phyloP scores from a whole-genome alignment of 2,329 filamentous ascomycete species.

The Cryphonectria japonica region DNA sequence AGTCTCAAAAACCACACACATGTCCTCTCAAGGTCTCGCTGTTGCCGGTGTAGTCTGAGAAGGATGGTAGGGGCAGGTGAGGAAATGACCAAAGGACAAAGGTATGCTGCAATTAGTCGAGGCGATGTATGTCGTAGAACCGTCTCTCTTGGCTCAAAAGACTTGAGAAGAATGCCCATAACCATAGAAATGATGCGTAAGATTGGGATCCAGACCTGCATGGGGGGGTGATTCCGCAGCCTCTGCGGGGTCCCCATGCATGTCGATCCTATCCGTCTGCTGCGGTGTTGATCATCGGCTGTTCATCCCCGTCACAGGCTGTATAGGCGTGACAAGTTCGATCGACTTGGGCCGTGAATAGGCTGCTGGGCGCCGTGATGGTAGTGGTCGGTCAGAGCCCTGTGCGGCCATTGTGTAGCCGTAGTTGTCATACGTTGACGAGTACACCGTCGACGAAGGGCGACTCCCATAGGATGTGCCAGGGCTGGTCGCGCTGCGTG shows the following conservation, averaged over 20 bases:
- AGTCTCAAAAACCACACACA: background rate
- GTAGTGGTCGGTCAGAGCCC: constrained; percentile 58
- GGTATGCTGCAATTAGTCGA: constrained; percentile 5
- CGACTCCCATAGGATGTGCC: constrained; percentile 54
- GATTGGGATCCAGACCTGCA: background rate
- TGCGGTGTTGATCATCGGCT: background rate
- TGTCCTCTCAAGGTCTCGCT: background rate
- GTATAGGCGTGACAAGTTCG: constrained; percentile 65
- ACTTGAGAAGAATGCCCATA: constrained; percentile 21
- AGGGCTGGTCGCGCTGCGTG: constrained; percentile 55
- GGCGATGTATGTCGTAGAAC: background rate
- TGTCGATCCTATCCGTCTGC: constrained; percentile 2
- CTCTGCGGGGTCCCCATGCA: background rate
- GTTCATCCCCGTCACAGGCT: constrained; percentile 40
- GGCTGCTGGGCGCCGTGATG: constrained; percentile 56
- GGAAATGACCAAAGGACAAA: constrained; percentile 3
- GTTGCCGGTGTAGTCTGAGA: background rate
- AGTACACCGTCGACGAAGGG: constrained; percentile 47
- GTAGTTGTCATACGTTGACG: constrained; percentile 58
- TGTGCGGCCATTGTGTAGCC: constrained; percentile 45
- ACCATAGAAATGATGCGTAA: constrained; percentile 15
- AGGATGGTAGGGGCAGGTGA: background rate
- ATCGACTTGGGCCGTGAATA: constrained; percentile 65
- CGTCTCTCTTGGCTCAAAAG: constrained; percentile 23
- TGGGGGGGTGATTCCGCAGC: constrained; percentile 13